Evolutionary conservation across 1,139 yeast species (phyloP), one percentile per base, ranked within the genome.

Genomic region (Debaryomyces sp.): DNA sequence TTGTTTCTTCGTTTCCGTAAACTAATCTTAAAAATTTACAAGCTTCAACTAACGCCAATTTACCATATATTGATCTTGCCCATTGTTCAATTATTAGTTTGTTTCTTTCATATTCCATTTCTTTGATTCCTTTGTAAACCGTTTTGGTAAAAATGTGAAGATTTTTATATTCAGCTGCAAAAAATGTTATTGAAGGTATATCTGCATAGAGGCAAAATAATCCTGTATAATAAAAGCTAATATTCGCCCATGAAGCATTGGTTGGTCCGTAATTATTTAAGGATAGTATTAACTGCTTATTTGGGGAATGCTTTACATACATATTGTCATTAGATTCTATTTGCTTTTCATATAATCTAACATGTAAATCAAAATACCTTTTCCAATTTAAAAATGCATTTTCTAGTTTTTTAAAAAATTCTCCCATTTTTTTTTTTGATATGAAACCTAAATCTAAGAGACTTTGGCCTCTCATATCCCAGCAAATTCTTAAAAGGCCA

Each of bases 361-460:
- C 57, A 33, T 73, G 75, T n/a, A 59, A 54, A 49, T 73, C 75
- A 52, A 73, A 73, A 49, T 71, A 70, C 4, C 64, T 63, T 42
- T 66, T 59, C 79, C 79, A 74, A 33, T 66, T 64, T 43, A 61
- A 56, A 37, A 73, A 64, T 0, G 75, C 73, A 5, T 61, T 62
- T 41, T 67, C 70, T 37, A 73, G 57, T 40, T 68, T 66, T 8
- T 59, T 32, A 67, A 62, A 44, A 64, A 59, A 30, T 58, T 59
- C 43, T 60, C 58, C 53, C 29, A 60, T 45, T 45, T 55, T 59
- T 17, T 57, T 60, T 23, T 60, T 63, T 2, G 70, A 58, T 5
- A 67, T 62, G 33, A 69, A 39, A n/a, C 49, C 50, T 21, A 46
- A 36, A 32, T 48, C 50, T 21, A 48, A 35, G 17, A 48, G 37